phyloP scores from a whole-genome alignment of 352 stramenopile species.

The Phytopythium aichiense region DNA sequence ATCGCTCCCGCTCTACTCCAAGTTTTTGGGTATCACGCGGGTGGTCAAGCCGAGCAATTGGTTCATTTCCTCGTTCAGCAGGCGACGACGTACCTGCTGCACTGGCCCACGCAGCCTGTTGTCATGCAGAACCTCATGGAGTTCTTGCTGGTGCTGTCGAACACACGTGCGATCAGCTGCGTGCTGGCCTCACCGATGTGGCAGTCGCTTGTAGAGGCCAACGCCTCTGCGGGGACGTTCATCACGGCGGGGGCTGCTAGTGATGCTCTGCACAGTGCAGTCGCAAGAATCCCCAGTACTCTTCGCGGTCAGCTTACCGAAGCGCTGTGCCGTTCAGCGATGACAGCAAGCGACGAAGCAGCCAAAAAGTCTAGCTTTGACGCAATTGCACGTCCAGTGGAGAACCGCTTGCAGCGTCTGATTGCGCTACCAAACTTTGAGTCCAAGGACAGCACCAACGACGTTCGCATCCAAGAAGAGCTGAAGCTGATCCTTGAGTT shows the following conservation, averaged over 20 bases:
- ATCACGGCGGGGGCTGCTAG: slow-evolving; percentile 18
- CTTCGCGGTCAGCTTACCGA: slow-evolving; percentile 64
- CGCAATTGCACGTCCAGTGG: slow-evolving; percentile 43
- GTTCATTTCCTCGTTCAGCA: slow-evolving; percentile 72
- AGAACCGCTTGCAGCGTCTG: slow-evolving; percentile 45
- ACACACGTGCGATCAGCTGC: slow-evolving; percentile 52
- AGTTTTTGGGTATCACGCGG: slow-evolving; percentile 60
- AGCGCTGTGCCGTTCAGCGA: slow-evolving; percentile 67
- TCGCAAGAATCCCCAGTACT: slow-evolving; percentile 52
- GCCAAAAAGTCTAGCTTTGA: slow-evolving; percentile 51
- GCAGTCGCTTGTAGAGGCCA: slow-evolving; percentile 70
- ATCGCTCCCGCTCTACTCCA: slow-evolving; percentile 48
- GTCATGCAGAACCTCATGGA: slow-evolving; percentile 84
- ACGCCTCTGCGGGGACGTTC: slow-evolving; percentile 57
- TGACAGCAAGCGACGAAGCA: slow-evolving; percentile 44
- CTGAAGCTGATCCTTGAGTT: slow-evolving; percentile 75
- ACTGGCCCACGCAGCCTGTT: slow-evolving; percentile 79
- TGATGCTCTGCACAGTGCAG: slow-evolving; percentile 36
- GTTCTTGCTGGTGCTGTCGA: slow-evolving; percentile 65
- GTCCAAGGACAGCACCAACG: slow-evolving; percentile 56
- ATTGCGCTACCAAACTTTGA: slow-evolving; percentile 53
- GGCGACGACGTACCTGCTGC: slow-evolving; percentile 61
- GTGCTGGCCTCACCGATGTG: slow-evolving; percentile 57
- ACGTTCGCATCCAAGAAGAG: slow-evolving; percentile 65
- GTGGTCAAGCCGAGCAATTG: slow-evolving; percentile 47